Evolutionary conservation across 495 filamentous ascomycete genomes (phyloP).

Genomic region (Aspergillus carlsbadensis): DNA sequence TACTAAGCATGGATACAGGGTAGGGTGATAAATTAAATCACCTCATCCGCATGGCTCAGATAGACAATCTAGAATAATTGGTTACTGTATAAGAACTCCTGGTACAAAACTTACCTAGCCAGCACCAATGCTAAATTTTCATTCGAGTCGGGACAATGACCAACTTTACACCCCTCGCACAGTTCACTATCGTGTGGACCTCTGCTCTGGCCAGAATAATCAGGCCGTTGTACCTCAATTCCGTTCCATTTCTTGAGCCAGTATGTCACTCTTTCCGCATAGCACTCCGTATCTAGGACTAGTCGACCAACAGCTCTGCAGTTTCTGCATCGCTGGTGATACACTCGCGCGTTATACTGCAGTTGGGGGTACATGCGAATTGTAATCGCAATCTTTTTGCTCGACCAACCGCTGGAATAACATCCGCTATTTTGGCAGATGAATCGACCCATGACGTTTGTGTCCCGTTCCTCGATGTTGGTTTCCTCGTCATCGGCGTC

Average conservation of each 20-base stretch:
- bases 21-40: not conserved
- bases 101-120: slow-evolving; percentile 10
- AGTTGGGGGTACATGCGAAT: slow-evolving; percentile 41
- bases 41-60: slow-evolving; percentile 2
- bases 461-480: slow-evolving; percentile 10
- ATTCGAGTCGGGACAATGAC: slow-evolving; percentile 33
- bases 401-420: slow-evolving; percentile 30
- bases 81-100: slow-evolving; percentile 7
- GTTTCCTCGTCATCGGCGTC: not conserved
- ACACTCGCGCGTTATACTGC: slow-evolving; percentile 48
- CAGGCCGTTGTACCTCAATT: slow-evolving; percentile 32
- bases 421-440: slow-evolving; percentile 21
- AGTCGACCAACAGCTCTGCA: slow-evolving; percentile 35
- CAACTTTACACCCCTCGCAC: slow-evolving; percentile 51
- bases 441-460: slow-evolving; percentile 33
- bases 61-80: slow-evolving; percentile 7
- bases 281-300: slow-evolving; percentile 34
- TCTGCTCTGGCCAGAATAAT: slow-evolving; percentile 24
- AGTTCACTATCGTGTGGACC: slow-evolving; percentile 40
- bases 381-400: slow-evolving; percentile 42
- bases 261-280: slow-evolving; percentile 51
- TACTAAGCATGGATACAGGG: not conserved
- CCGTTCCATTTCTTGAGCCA: slow-evolving; percentile 51
- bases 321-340: slow-evolving; percentile 42
- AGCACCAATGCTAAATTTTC: slow-evolving; percentile 7